Base-by-base conservation (phyloP, 2,329 filamentous ascomycete species). In the Penicillium sp. region DNA sequence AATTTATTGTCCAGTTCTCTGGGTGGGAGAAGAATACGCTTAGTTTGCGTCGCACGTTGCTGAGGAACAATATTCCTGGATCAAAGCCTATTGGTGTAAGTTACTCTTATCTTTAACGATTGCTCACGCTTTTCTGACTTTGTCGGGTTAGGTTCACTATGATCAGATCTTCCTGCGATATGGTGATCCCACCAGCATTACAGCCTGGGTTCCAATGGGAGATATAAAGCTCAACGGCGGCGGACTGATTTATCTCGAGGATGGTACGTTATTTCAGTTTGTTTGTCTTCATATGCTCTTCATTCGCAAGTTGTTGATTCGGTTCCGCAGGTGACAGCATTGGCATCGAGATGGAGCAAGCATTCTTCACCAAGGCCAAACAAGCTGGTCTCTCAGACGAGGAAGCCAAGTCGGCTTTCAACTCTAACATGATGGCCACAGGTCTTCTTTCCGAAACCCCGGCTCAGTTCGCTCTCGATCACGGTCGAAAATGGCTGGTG, bases 171-270 rank as follows among this genome's bases (percentile, higher is more conserved):
- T 84, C 59, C 64, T 84, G 44, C 65, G 81, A 1, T 64, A 82
- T 60, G 82, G 81, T 1, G 80, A 82, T 45, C 76, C 79, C 1
- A 81, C 79, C 0, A 76, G 74, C 28, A 68, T 84, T 0, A 84
- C 81, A 3, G 81, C 79, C 0, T 85, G 81, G 81, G 76, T 84
- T 0, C 79, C 81, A 0, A 80, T 84, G 56, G 80, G 80, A 0
- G 78, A 83, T 61, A 64, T 84, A 4, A 71, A 74, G 18, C 48
- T 84, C 5, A 75, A 79, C 42, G 82, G 83, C 0, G 82, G 83
- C 5, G 82, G 83, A 0, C 62, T 85, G 49, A 83, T 85, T 0
- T 85, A 85, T 53, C 69, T 85, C 2, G 82, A 85, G 57, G 70
- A 79, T 50, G 65, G 42, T 70, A 55, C 31, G 58, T 56, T 39